phyloP scores from a whole-genome alignment of 179 eudicot species.

The Silene vulgaris region DNA sequence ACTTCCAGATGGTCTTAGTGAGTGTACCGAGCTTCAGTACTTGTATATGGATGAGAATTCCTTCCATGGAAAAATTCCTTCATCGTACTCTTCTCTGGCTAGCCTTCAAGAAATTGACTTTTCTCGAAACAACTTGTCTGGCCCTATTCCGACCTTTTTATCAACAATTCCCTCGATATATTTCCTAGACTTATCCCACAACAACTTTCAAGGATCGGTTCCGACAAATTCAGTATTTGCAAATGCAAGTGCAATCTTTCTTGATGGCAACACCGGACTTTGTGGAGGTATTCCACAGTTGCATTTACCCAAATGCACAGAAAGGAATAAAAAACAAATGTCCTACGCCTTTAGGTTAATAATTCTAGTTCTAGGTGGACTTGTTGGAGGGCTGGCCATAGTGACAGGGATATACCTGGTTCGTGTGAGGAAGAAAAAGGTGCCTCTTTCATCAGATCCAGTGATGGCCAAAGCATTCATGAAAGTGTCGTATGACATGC shows the following conservation, averaged over 20 bases:
- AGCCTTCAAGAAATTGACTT: conserved; percentile 8
- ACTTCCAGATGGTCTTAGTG: conserved; percentile 20
- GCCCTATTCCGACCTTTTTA: conserved; percentile 19
- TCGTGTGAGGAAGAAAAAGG: conserved; percentile 7
- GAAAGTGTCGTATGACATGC: conserved; percentile 22
- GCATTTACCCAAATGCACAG: conserved; percentile 19
- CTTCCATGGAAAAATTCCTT: conserved; percentile 19
- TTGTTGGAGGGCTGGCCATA: conserved; percentile 2
- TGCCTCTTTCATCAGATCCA: neutral
- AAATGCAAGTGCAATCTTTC: conserved; percentile 9
- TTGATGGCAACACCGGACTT: conserved; percentile 18
- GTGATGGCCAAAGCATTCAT: neutral
- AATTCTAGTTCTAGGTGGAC: conserved; percentile 2
- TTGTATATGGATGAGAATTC: conserved; percentile 14
- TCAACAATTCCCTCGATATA: neutral
- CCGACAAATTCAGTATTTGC: conserved; percentile 19
- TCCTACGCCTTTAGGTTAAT: neutral
- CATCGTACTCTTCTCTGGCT: conserved; percentile 8
- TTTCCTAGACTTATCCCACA: conserved; percentile 19
- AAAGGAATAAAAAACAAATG: neutral
- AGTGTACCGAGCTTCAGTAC: neutral
- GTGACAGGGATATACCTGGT: neutral
- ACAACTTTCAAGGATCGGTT: conserved; percentile 25
- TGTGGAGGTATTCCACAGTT: conserved; percentile 26
- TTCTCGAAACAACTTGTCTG: conserved; percentile 20